phyloP scores from a whole-genome alignment of 139 green algal species.

The Choricystis sp. region DNA sequence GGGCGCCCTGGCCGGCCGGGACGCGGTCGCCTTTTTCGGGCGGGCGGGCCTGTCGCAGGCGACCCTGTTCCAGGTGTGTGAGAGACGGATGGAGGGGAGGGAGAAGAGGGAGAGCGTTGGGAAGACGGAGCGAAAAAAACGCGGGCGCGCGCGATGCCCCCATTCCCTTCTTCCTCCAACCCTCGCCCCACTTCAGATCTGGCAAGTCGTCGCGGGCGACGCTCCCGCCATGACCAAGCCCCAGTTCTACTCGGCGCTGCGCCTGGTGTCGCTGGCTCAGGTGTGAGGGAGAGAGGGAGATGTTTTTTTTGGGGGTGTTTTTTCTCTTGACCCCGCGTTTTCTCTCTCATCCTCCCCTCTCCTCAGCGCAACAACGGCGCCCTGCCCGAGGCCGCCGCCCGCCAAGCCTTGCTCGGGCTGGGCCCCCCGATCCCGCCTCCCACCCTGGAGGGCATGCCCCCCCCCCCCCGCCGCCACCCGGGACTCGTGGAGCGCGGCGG shows the following conservation, averaged over 20 bases:
- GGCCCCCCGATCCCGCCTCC: conserved; percentile 10
- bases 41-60: conserved; percentile 39
- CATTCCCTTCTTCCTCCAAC: background rate
- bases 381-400: conserved; percentile 12
- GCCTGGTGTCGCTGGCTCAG: conserved; percentile 65
- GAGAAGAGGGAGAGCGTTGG: background rate
- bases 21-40: conserved; percentile 72
- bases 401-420: conserved; percentile 16
- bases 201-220: conserved; percentile 60
- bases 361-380: conserved; percentile 18
- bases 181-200: conserved; percentile 36
- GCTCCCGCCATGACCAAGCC: conserved; percentile 38
- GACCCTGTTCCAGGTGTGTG: conserved; percentile 55
- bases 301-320: background rate
- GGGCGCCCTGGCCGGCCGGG: conserved; percentile 38
- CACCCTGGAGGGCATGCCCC: background rate
- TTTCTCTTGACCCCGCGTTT: background rate
- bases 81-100: background rate
- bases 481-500: background rate
- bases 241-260: conserved; percentile 62
- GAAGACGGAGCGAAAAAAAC: too few species aligned
- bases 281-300: conserved; percentile 10
- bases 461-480: background rate
- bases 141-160: background rate
- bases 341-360: background rate